Evolutionary conservation across 352 stramenopile genomes (phyloP), one percentile per base, ranked within the genome.

Genomic region (Phytophthora megakarya): DNA sequence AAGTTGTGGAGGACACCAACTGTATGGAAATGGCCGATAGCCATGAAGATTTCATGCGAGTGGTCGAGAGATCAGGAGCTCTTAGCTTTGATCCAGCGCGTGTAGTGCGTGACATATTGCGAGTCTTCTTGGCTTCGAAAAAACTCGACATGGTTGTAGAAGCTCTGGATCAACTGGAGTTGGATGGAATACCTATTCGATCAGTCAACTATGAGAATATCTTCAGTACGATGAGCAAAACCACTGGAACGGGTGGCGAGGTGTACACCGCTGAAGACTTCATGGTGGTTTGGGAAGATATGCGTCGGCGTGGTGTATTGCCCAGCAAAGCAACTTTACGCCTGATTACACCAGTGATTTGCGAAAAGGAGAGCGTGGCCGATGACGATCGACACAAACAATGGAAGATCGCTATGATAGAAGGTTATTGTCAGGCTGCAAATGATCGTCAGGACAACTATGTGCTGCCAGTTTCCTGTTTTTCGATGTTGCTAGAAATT

Each of bases 181-280:
- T 61, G 2, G 30, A 65, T 37, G 67, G 64, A 33, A 72, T 87
- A 35, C 55, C 43, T 9, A n/a, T 81, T 22, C 55, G 72, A 47
- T 40, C 51, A 32, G 55, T 49, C 3, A 65, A 86, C 46, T 88
- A 86, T 46, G 52, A 73, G 11, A 67, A 54, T 1, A 46, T 90
- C 6, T 72, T 86, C 33, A 64, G 60, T 19, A 39, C 61, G 37
- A 90, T 90, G 76, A 62, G 66, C 44, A 74, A 76, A 32, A 43
- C 39, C 28, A 70, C 55, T 30, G 43, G 25, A 15, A 22, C 25
- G 2, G 21, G 52, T 48, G 56, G 11, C 6, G 18, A 56, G 0
- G 18, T 60, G 33, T 86, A 75, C 62, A 55, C 48, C 21, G 64
- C 40, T 0, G 49, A 68, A 16, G 75, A 81, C 19, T 80, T 87